A percentile compares a stretch with the other conserved stretches of the same genome.
Evolutionary conservation across 1,139 yeast genomes (phyloP).

Genomic region (Saccharomyces hybrid): DNA sequence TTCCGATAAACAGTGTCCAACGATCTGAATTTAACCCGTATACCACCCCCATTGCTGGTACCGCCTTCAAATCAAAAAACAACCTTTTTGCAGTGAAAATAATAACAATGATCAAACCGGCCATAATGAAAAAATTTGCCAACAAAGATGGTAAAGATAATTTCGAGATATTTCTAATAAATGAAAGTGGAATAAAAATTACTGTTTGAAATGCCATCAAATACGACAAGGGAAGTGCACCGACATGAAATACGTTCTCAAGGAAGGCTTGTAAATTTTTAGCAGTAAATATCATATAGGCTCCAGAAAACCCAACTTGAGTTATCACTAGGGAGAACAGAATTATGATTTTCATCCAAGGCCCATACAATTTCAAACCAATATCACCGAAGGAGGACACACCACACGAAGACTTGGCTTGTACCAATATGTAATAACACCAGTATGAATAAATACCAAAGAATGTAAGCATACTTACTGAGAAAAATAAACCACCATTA

Average conservation of each 20-base stretch:
- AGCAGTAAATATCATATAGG: constrained; percentile 66
- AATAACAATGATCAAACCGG: constrained; percentile 58
- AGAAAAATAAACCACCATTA: constrained; percentile 64
- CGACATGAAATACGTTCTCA: constrained; percentile 38
- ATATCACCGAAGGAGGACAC: constrained; percentile 73
- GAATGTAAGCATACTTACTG: constrained; percentile 43
- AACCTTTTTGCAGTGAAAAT: constrained; percentile 42
- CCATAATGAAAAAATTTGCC: constrained; percentile 58
- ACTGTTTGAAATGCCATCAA: constrained; percentile 51
- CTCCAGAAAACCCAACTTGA: constrained; percentile 72
- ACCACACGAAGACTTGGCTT: constrained; percentile 48
- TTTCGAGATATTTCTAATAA: constrained; percentile 65
- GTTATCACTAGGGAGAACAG: constrained; percentile 56
- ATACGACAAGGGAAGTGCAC: constrained; percentile 32
- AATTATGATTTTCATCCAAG: constrained; percentile 50
- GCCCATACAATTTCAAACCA: constrained; percentile 57
- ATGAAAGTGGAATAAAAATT: constrained; percentile 58
- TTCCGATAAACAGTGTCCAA: constrained; percentile 73
- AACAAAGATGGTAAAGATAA: constrained; percentile 59
- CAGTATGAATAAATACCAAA: constrained; percentile 64
- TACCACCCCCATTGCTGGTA: constrained; percentile 31
- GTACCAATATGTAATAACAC: constrained; percentile 58
- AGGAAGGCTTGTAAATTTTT: constrained; percentile 58
- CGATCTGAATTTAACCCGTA: constrained; percentile 47
- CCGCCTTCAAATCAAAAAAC: constrained; percentile 20